These are phyloP conservation scores for Eucalyptus paniculata DNA, from an alignment of 345 rosid genomes.

Conservation along the genomic window DNA sequence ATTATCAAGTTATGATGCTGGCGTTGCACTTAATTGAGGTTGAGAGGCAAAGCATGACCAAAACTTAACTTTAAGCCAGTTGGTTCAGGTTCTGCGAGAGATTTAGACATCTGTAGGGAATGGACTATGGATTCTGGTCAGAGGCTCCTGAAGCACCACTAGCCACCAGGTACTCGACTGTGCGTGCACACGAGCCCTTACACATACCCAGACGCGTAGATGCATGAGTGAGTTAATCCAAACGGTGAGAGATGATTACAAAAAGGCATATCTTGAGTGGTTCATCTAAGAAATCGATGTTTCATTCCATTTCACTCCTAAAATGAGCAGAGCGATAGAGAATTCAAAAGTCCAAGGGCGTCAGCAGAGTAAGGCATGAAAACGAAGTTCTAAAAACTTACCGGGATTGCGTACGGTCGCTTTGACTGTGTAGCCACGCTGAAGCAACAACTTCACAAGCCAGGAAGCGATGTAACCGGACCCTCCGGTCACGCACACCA, in stretches of 20 bases:
- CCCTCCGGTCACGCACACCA: slow-evolving; percentile 27
- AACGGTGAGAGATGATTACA: not conserved
- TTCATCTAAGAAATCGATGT: not conserved
- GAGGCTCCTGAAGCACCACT: not conserved
- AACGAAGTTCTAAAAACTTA: not conserved
- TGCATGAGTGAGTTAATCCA: not conserved
- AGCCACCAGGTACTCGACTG: not conserved
- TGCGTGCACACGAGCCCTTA: not conserved
- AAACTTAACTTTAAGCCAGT: not conserved
- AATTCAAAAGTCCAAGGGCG: too few relatives aligned
- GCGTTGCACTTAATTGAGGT: not conserved
- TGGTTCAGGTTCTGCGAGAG: not conserved
- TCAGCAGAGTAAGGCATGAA: not conserved
- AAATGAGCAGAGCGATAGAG: not conserved
- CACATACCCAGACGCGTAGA: not conserved
- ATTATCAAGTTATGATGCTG: not conserved
- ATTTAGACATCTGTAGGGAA: not conserved
- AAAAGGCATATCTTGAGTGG: not conserved
- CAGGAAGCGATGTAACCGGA: slow-evolving; percentile 39
- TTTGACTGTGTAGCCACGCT: slow-evolving; percentile 28
- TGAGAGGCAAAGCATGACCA: not conserved
- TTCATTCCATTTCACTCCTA: not conserved
- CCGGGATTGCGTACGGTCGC: slow-evolving; percentile 28
- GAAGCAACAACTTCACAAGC: slow-evolving; percentile 24
- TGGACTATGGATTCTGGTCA: not conserved